Evolutionary conservation across 345 rosid species (phyloP).

Genomic region (Raphanus sativus): DNA sequence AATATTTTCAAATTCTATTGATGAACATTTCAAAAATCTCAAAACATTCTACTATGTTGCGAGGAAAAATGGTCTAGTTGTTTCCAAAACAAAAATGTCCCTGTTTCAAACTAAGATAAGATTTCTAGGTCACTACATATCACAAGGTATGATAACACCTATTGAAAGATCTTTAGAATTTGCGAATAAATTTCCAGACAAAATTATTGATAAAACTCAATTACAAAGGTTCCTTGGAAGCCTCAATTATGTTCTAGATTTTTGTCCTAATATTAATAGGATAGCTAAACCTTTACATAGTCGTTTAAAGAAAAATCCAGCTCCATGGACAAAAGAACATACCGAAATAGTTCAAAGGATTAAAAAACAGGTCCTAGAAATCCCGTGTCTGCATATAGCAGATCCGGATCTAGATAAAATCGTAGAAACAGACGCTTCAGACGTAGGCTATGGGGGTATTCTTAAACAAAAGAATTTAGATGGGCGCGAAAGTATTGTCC

Average conservation of each 20-base stretch:
- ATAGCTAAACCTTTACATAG: not conserved
- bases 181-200: not conserved
- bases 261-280: not conserved
- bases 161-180: not conserved
- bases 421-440: not conserved
- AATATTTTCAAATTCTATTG: not conserved
- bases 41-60: not conserved
- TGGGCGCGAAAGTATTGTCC: not conserved
- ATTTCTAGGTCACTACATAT: not conserved
- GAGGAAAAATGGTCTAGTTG: not conserved
- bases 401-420: not conserved
- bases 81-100: not conserved
- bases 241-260: not conserved
- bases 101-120: not conserved
- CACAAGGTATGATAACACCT: not conserved
- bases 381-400: not conserved
- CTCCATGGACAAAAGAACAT: not conserved
- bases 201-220: no score
- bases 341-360: not conserved
- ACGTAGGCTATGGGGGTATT: not conserved
- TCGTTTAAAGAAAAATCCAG: not conserved
- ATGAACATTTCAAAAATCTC: not conserved
- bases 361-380: not conserved
- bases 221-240: not conserved
- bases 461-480: not conserved